Conservation (phyloP, 78 protist species). For the Chrysochromulina parva region DNA sequence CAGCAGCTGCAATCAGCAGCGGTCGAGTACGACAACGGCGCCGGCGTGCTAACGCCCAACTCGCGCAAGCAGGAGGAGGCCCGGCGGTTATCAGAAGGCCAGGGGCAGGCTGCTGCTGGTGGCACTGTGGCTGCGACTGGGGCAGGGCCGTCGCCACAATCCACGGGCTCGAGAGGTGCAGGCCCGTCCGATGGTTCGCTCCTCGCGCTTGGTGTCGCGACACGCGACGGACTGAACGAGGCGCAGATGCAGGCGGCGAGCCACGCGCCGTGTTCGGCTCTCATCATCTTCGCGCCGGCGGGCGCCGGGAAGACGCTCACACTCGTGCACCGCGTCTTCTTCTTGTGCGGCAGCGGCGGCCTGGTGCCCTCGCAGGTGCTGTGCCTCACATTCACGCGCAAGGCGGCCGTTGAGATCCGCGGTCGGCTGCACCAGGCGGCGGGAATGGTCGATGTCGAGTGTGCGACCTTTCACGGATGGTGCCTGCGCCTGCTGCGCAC, state of each 20-base stretch:
- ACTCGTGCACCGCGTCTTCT: not conserved
- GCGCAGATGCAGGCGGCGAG: not conserved
- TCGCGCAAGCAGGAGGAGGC: too few species aligned
- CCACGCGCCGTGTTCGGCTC: not conserved
- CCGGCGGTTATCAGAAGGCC: too few species aligned
- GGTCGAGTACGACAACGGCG: too few species aligned
- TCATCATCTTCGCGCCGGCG: constrained; percentile 4
- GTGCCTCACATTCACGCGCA: constrained; percentile 2
- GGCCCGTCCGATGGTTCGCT: too few species aligned
- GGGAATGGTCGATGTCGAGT: not conserved
- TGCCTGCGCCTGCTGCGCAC: not conserved
- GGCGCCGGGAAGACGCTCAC: constrained; percentile 18
- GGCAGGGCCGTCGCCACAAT: too few species aligned
- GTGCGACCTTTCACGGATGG: not conserved
- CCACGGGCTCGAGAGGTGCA: too few species aligned
- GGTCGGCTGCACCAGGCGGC: not conserved
- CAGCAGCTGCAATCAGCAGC: too few species aligned
- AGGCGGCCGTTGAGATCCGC: not conserved
- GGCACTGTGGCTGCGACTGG: too few species aligned
- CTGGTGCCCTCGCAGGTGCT: not conserved
- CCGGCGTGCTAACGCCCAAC: too few species aligned
- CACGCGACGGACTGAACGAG: not conserved
- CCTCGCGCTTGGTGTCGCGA: too few species aligned
- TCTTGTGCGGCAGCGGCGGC: not conserved
- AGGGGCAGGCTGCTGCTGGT: too few species aligned